phyloP scores from a whole-genome alignment of 2,329 filamentous ascomycete genomes.

The Lasiodiplodia hormozganensis region DNA sequence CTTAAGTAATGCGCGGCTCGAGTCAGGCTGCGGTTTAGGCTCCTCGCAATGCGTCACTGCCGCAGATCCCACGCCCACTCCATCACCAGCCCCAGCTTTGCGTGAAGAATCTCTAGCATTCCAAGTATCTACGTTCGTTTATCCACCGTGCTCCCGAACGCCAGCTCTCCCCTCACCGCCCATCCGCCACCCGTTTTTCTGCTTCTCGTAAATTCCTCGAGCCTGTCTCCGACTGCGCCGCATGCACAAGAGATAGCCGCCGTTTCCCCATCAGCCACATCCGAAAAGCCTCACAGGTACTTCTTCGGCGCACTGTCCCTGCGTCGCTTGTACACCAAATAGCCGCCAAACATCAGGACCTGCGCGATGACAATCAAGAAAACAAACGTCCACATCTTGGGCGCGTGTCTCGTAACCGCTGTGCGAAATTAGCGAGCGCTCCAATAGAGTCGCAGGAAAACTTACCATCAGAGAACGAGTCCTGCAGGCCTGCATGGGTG shows the following conservation, averaged over 20 bases:
- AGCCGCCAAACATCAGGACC: slow-evolving; percentile 70
- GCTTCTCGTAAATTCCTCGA: neutral
- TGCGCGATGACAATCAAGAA: slow-evolving; percentile 78
- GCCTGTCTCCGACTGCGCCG: neutral
- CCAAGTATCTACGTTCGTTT: slow-evolving; percentile 6
- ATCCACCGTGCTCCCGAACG: neutral
- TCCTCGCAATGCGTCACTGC: slow-evolving; percentile 17
- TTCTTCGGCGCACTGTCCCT: slow-evolving; percentile 84
- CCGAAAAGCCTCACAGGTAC: slow-evolving; percentile 66
- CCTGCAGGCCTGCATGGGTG: slow-evolving; percentile 60
- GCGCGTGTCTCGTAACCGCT: slow-evolving; percentile 62
- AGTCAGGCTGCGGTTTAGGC: slow-evolving; percentile 14
- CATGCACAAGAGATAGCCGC: slow-evolving; percentile 10
- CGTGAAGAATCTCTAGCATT: slow-evolving; percentile 16
- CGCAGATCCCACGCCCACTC: slow-evolving; percentile 9
- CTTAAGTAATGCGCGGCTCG: slow-evolving; percentile 5
- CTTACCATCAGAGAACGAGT: slow-evolving; percentile 35
- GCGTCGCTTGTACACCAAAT: slow-evolving; percentile 80
- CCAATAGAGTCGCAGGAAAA: slow-evolving; percentile 54
- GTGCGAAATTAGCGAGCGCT: slow-evolving; percentile 29
- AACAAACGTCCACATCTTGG: slow-evolving; percentile 68
- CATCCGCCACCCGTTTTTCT: neutral
- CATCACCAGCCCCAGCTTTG: neutral
- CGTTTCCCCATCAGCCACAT: slow-evolving; percentile 5
- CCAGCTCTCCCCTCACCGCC: neutral